Base-by-base conservation (phyloP, 495 filamentous ascomycete genomes). In the Tuber aestivum region DNA sequence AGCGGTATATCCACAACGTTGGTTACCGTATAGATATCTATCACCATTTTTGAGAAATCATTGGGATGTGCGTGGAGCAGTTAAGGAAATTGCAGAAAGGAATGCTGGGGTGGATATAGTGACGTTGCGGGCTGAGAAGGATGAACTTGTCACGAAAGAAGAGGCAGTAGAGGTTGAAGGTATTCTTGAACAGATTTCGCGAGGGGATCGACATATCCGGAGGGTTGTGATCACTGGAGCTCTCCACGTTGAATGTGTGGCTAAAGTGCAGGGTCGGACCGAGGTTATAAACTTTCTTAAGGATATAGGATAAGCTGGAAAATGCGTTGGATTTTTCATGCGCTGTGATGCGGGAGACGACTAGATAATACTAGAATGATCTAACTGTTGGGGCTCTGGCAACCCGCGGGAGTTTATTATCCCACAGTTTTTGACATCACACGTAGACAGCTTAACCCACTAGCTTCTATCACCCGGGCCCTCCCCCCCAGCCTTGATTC, bases 1-100 rank as follows among this genome's bases (percentile, higher is more conserved):
- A 41, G 88, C 88, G 3, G 82, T 96, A 32, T 95, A 94, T 83
- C 92, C 92, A 16, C 92, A 95, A 80, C 91, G 89, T 76, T 95
- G 93, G 93, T 84, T 95, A 0, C 92, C 92, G 1, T 95, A 95
- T 83, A 85, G 88, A 6, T 90, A 91, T 83, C 83, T 91, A 0
- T 82, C 84, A 72, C 85, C 85, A 0, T 88, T 90, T 78, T 83
- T 89, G 65, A 84, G 89, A 83, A 89, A 86, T 77, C 83, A 83
- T 41, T 90, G 89, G 88, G 85, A 89, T 76, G 86, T 82, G 73
- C 76, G 77, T 8, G 75, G 56, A 0, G 84, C 86, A 1, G 74
- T 87, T 73, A 79, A 81, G 16, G 76, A 77, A 38, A 83, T 88
- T 35, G 84, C 86, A 8, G 27, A 48, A 72, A 16, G 48, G 61